A percentile compares a stretch with the other conserved stretches of the same genome.
Evolutionary conservation across 164 flowering plant genomes (phyloP).

Genomic region (Vitis amurensis): DNA sequence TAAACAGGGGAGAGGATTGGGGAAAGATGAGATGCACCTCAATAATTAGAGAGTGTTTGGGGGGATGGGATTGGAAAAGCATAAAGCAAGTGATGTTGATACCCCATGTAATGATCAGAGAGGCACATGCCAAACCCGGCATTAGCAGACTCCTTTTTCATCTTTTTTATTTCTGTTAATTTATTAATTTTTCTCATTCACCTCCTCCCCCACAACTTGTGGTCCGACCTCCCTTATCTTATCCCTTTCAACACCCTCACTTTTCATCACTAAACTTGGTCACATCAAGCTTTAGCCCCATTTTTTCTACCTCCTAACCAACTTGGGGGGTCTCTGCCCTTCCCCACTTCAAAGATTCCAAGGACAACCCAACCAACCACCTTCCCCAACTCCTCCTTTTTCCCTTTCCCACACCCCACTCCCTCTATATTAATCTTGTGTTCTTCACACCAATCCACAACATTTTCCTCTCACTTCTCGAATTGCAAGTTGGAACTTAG

Average conservation of each 20-base stretch:
- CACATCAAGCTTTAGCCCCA: constrained; percentile 39
- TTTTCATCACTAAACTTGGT: constrained; percentile 51
- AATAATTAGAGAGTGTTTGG: constrained; percentile 22
- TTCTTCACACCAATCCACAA: no score
- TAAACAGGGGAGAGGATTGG: constrained; percentile 2
- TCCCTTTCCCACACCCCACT: neutral
- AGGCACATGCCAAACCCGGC: constrained; percentile 55
- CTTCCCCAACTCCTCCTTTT: constrained; percentile 15
- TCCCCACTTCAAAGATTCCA: constrained; percentile 42
- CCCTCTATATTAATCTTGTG: constrained; percentile 12
- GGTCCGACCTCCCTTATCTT: constrained; percentile 45
- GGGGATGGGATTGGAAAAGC: constrained; percentile 23
- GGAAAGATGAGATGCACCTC: constrained; percentile 31
- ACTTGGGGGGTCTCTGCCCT: neutral
- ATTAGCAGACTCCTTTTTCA: constrained; percentile 7
- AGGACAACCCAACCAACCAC: constrained; percentile 31
- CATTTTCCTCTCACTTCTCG: no score
- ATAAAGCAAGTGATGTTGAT: constrained; percentile 42
- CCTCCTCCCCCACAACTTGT: constrained; percentile 26
- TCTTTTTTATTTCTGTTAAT: neutral
- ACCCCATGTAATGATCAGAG: constrained; percentile 31
- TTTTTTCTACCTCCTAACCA: constrained; percentile 3
- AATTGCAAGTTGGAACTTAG: no score
- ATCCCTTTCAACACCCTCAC: constrained; percentile 31
- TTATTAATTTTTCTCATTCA: constrained; percentile 9